These are phyloP conservation scores for Fusarium sp. DNA, from an alignment of 2,329 filamentous ascomycete genomes.

Conservation along the genomic window DNA sequence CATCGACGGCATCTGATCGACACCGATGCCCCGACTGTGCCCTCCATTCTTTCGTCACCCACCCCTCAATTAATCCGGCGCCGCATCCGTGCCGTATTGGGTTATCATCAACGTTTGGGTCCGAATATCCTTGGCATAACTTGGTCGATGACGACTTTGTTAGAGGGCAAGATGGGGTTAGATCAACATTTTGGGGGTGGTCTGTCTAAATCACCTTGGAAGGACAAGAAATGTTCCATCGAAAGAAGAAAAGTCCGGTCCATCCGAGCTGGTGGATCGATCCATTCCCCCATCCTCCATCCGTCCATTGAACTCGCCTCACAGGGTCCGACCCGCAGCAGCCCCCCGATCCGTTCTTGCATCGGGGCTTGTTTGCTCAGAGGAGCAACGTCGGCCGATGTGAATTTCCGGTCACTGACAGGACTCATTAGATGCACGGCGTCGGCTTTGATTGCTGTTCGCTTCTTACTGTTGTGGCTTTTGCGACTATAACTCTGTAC, in stretches of 20 bases:
- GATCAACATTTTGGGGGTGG: neutral
- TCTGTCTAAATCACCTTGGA: neutral
- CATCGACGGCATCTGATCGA: conserved; percentile 21
- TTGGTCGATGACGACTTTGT: conserved; percentile 30
- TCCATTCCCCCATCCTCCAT: neutral
- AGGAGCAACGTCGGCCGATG: conserved; percentile 21
- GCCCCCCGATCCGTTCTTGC: conserved; percentile 28
- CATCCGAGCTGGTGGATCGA: conserved; percentile 36
- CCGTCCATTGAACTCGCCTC: conserved; percentile 2
- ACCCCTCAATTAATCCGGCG: conserved; percentile 11
- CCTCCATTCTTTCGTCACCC: conserved; percentile 3
- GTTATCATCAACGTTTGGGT: neutral
- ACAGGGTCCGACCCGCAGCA: conserved; percentile 17
- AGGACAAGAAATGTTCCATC: neutral
- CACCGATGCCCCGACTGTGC: conserved; percentile 21
- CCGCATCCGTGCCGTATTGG: conserved; percentile 26
- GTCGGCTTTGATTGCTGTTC: neutral
- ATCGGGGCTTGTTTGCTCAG: conserved; percentile 11
- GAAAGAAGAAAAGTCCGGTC: conserved; percentile 18
- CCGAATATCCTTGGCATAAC: conserved; percentile 1
- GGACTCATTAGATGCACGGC: neutral
- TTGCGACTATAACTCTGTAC: neutral
- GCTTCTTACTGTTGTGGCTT: conserved; percentile 6
- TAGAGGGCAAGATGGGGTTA: neutral
- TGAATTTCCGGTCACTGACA: conserved; percentile 1